Base-by-base conservation (phyloP, 352 stramenopile species). In the Aphanomyces invadans region DNA sequence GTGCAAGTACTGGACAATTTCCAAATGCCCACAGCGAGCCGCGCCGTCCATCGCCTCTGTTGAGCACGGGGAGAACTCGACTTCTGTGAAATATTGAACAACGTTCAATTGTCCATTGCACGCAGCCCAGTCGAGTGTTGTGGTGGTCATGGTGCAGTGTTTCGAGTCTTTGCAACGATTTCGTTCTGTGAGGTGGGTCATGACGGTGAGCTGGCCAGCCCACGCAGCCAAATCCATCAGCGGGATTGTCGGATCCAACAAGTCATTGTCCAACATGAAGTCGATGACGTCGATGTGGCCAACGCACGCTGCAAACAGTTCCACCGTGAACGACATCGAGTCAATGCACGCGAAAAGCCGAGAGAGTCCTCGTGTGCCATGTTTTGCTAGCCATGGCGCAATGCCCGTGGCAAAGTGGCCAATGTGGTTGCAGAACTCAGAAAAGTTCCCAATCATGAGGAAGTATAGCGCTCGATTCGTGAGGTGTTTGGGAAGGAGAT, bases 61-160 rank as follows among this genome's bases (percentile, higher is more conserved):
- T 7, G 39, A n/a, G n/a, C 49, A 57, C 11, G 49, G 49, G 7
- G 49, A 7, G 21, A 21, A 36, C 23, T 23, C 19, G 4, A 15
- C 25, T 7, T 33, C 5, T 29, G 49, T 57, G 49, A 57, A 57
- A 32, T 57, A 57, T 28, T 32, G 25, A 10, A 57, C 49, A 2
- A 57, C 49, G n/a, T 32, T 28, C 12, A 57, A 29, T 26, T 57
- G 15, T 2, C 49, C 49, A 32, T 57, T 57, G 49, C 49, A 57
- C 15, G 49, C 49, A 7, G 49, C 49, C 49, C 49, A 57, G 49
- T 57, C 49, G 49, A 57, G 25, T n/a, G 49, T 57, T 57, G 49
- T 57, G 17, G 49, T n/a, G 5, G 17, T 57, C 5, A 57, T 4
- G 9, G 17, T 17, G 29, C 25, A 9, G 17, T 42, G 36, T 15